Conservation (phyloP, 306 rosid species). For the Dryas octopetala region DNA sequence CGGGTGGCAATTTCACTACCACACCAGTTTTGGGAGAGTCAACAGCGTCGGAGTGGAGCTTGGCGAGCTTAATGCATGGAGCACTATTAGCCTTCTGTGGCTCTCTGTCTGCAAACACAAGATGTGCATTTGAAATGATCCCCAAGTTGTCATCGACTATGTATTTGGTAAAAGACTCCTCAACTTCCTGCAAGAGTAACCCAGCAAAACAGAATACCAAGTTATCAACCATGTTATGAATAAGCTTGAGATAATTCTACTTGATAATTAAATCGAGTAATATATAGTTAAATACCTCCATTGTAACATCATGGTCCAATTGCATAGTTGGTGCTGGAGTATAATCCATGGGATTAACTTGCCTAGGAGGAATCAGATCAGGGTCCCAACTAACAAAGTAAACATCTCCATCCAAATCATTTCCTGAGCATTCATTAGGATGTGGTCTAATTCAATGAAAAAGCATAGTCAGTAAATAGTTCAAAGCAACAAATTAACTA, state of each 20-base stretch:
- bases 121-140: conserved; percentile 39
- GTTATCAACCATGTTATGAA: too few relatives aligned
- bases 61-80: conserved; percentile 31
- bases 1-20: conserved; percentile 25
- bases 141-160: conserved; percentile 41
- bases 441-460: too few relatives aligned
- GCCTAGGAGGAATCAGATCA: conserved; percentile 31
- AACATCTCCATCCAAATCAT: too few relatives aligned
- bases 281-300: conserved; percentile 30
- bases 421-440: too few relatives aligned
- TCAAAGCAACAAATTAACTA: too few relatives aligned
- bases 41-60: conserved; percentile 38
- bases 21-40: conserved; percentile 45
- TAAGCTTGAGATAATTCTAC: not conserved
- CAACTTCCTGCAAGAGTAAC: conserved; percentile 30
- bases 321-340: conserved; percentile 13
- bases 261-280: not conserved
- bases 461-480: too few relatives aligned
- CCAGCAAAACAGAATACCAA: not conserved
- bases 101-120: conserved; percentile 34
- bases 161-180: conserved; percentile 34
- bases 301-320: conserved; percentile 37
- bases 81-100: conserved; percentile 28
- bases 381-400: conserved; percentile 49
- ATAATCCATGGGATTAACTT: conserved; percentile 30